A percentile compares a stretch with the other conserved stretches of the same genome.
phyloP scores from a whole-genome alignment of 495 filamentous ascomycete species.

The Melanomma pulvis-pyrius region DNA sequence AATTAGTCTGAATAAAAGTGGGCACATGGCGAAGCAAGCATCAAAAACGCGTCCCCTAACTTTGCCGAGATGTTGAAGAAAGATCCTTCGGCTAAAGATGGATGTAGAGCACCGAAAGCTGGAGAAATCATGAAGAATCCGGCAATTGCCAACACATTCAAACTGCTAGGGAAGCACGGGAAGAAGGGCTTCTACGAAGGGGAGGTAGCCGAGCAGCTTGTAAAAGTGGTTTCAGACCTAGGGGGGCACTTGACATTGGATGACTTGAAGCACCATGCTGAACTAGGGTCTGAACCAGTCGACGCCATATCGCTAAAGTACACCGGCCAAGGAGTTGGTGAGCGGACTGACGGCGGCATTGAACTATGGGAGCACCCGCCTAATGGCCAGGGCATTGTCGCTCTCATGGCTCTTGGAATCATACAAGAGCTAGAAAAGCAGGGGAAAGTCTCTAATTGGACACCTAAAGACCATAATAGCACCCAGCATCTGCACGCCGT shows the following conservation, averaged over 20 bases:
- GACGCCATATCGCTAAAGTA: conserved; percentile 81
- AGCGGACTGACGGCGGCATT: conserved; percentile 58
- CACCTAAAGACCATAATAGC: conserved; percentile 70
- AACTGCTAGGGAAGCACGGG: conserved; percentile 73
- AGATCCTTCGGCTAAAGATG: conserved; percentile 65
- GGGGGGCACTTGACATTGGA: conserved; percentile 79
- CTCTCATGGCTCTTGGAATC: conserved; percentile 90
- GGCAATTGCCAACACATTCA: conserved; percentile 78
- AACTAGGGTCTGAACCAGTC: conserved; percentile 73
- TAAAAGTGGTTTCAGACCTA: conserved; percentile 73
- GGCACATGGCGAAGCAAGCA: conserved; percentile 58
- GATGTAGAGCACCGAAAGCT: conserved; percentile 68
- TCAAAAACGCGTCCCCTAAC: conserved; percentile 78
- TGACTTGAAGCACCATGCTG: conserved; percentile 76
- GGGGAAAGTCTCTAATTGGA: conserved; percentile 72
- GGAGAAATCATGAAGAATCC: conserved; percentile 93
- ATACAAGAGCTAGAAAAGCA: conserved; percentile 78
- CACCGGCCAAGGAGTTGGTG: conserved; percentile 65
- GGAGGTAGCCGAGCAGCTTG: conserved; percentile 72
- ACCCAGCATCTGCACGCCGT: conserved; percentile 80
- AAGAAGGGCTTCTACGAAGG: conserved; percentile 93
- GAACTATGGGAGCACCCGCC: conserved; percentile 96
- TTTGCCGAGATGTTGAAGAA: conserved; percentile 79
- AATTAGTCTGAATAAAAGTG: conserved; percentile 56
- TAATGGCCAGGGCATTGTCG: conserved; percentile 97